Base-by-base conservation (phyloP, 2,329 filamentous ascomycete species). In the Ceratocystis alfenasii region DNA sequence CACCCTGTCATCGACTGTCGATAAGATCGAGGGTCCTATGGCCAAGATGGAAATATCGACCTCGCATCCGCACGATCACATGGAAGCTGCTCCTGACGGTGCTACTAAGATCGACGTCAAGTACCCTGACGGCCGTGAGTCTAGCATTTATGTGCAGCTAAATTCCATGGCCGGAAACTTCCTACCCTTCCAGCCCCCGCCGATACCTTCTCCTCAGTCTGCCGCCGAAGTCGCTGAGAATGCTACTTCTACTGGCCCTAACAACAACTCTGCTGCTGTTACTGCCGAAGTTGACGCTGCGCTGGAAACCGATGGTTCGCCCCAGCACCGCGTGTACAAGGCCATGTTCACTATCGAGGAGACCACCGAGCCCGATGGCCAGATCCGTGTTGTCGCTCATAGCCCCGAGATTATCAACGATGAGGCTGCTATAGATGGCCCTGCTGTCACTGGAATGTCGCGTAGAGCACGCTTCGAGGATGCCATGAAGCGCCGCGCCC, bases 171-270 rank as follows among this genome's bases (percentile, higher is more conserved):
- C 85, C 20, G 85, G 83, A 70, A 82, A 84, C 68, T 89, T 93
- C 72, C 78, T 86, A 60, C 92, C 92, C 5, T 97, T 95, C 78
- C 83, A 86, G 65, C 88, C 90, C 25, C 94, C 93, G n/a, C 89
- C 92, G 22, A 78, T 87, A 55, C 94, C 93, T 0, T 77, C 84
- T 68, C 83, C 89, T 1, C 78, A 84, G 74, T 74, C 71, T 66
- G 71, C 75, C 59, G 71, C 73, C 44, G 68, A 69, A 7, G 69
- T n/a, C 17, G 44, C 65, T 12, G 69, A 68, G 69, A 73, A 73
- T 69, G 69, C 71, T 61, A 76, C 65, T 70, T 72, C 22, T 28
- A 8, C 12, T 15, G 17, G 53, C 28, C 3, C 25, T 64, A 72
- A 73, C 62, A 71, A 75, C 36, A 77, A 80, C 66, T 74, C 76